phyloP scores from a whole-genome alignment of 495 filamentous ascomycete species.

The Neurospora africana region DNA sequence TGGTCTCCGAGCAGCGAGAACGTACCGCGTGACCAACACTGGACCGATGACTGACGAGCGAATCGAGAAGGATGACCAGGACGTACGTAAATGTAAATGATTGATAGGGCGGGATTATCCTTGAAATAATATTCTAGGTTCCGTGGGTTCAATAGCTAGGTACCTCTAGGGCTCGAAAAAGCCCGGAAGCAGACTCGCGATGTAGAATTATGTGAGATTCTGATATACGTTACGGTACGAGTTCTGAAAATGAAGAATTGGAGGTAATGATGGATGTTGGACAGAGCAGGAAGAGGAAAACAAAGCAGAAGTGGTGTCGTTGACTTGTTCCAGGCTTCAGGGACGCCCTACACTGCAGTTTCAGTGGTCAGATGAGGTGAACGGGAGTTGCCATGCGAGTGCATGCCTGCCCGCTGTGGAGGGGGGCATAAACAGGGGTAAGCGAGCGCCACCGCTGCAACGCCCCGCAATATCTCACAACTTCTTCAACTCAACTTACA shows the following conservation, averaged over 20 bases:
- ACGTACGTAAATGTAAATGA: neutral
- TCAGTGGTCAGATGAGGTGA: neutral
- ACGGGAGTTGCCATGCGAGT: neutral
- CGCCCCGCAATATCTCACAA: neutral
- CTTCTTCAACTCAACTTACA: neutral
- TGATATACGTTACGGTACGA: neutral
- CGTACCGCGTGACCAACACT: constrained; percentile 13
- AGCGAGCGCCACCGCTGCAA: neutral
- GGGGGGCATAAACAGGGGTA: neutral
- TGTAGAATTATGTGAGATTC: neutral
- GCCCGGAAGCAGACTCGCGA: neutral
- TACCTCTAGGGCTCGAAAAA: neutral
- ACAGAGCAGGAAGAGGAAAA: neutral
- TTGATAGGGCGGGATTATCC: neutral
- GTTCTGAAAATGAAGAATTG: neutral
- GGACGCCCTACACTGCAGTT: neutral
- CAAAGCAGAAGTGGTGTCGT: neutral
- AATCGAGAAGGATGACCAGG: neutral
- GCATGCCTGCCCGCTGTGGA: neutral
- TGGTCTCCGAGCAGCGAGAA: neutral
- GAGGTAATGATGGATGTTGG: neutral
- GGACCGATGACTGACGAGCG: neutral
- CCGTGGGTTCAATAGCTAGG: neutral
- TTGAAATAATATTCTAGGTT: neutral
- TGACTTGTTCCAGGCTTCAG: neutral